Conservation (phyloP, 2,329 filamentous ascomycete species). For the Phialemonium atrogriseum region DNA sequence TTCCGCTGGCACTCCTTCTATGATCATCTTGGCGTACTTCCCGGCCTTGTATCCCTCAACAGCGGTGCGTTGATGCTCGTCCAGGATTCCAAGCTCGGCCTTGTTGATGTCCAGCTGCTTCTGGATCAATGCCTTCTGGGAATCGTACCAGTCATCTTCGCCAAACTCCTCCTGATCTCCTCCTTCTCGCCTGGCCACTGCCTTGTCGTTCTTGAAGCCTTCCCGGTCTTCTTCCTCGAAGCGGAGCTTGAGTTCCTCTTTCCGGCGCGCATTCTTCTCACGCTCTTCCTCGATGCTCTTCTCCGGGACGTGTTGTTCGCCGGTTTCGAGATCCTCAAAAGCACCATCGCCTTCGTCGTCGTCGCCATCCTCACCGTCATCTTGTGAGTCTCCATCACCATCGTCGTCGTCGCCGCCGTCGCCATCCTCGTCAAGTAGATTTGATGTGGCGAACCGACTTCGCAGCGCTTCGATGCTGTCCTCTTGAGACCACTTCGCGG, state of each 20-base stretch:
- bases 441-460: constrained; percentile 65
- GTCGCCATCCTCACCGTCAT: constrained; percentile 35
- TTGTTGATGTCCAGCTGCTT: constrained; percentile 97
- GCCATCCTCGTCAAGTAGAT: constrained; percentile 46
- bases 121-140: constrained; percentile 88
- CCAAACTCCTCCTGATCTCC: constrained; percentile 73
- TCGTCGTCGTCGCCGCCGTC: constrained; percentile 43
- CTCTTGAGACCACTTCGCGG: constrained; percentile 75
- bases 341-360: constrained; percentile 43
- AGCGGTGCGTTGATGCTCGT: constrained; percentile 71
- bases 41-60: constrained; percentile 90
- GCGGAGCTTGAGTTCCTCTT: constrained; percentile 87
- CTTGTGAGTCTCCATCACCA: constrained; percentile 36
- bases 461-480: constrained; percentile 70
- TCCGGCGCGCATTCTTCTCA: constrained; percentile 80
- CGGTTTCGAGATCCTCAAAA: constrained; percentile 71
- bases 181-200: constrained; percentile 62
- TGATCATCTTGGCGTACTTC: constrained; percentile 84
- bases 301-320: constrained; percentile 34
- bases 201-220: constrained; percentile 85
- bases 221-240: constrained; percentile 99
- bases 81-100: constrained; percentile 80
- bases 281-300: constrained; percentile 76
- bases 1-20: constrained; percentile 84
- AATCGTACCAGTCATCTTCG: constrained; percentile 98